A percentile compares a stretch with the other conserved stretches of the same genome.
Evolutionary conservation across 2,329 filamentous ascomycete genomes (phyloP).

Genomic region (Teratosphaeria nubilosa): DNA sequence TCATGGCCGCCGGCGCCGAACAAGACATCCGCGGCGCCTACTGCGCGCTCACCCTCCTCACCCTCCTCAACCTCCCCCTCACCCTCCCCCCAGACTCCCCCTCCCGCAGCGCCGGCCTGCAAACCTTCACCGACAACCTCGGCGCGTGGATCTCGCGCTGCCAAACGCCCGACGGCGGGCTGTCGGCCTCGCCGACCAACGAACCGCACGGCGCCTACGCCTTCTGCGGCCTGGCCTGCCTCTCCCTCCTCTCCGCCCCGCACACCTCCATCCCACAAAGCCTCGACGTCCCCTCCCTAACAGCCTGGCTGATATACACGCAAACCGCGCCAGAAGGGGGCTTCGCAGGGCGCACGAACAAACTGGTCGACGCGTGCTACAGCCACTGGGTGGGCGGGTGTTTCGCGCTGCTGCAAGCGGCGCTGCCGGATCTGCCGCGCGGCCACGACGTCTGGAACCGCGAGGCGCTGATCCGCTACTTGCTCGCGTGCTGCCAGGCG

Average conservation of each 20-base stretch:
- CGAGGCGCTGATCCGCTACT: conserved; percentile 78
- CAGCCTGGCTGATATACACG: conserved; percentile 79
- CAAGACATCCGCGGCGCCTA: conserved; percentile 92
- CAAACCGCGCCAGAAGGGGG: conserved; percentile 89
- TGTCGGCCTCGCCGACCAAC: conserved; percentile 71
- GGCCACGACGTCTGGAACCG: conserved; percentile 57
- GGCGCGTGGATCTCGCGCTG: conserved; percentile 73
- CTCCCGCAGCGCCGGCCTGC: conserved; percentile 51
- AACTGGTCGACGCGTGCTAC: conserved; percentile 96
- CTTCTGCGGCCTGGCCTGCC: conserved; percentile 83
- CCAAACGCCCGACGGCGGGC: conserved; percentile 93
- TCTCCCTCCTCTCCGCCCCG: conserved; percentile 76
- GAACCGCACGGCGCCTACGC: conserved; percentile 96
- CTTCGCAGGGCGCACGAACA: conserved; percentile 89
- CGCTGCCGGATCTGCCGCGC: conserved; percentile 43
- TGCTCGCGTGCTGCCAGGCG: conserved; percentile 72
- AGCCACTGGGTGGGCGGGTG: conserved; percentile 95
- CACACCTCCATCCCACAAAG: conserved; percentile 63
- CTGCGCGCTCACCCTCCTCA: conserved; percentile 77
- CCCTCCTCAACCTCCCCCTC: conserved; percentile 72
- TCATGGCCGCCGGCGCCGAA: conserved; percentile 76
- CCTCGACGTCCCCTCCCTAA: conserved; percentile 65
- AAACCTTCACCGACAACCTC: conserved; percentile 60
- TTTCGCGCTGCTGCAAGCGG: conserved; percentile 82
- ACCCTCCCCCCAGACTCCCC: conserved; percentile 65